Evolutionary conservation across 2,329 filamentous ascomycete species (phyloP), one percentile per base, ranked within the genome.

Genomic region (Aspergillus persii): DNA sequence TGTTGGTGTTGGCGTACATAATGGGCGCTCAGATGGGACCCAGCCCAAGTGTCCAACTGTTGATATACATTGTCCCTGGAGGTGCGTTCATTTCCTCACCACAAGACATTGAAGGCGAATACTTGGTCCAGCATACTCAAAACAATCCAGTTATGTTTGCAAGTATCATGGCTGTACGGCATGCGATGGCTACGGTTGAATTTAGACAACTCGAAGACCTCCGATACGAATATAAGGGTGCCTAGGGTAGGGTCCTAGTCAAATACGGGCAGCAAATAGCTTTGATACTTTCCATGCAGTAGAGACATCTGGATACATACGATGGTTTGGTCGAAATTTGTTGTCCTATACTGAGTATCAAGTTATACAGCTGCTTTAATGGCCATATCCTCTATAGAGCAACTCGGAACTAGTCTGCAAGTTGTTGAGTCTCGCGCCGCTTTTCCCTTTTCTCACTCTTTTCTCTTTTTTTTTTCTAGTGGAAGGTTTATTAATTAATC

Each of bases 201-300:
- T 60, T 77, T 8, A 66, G 66, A 12, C 61, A 71, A 39, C 71
- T 79, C 41, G 73, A 77, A 59, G 64, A 68, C 58, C 70, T 79
- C 50, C 73, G 71, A 44, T 79, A 79, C 61, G 71, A 71, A 33
- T 77, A 76, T 57, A 79, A 79, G 65, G 76, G 76, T 36, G 76
- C 74, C 29, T 77, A 71, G 53, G 18, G 18, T 23, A 23, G 18
- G 18, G 18, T 23, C 2, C 18, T 23, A 23, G 18, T 23, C 18
- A 23, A 23, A 23, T 23, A 23, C 18, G 18, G 18, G 18, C 18
- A 23, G 18, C 18, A 23, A 23, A 23, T 23, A 23, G 18, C 18
- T 23, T 23, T 23, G 18, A 23, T 23, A 23, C 18, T 23, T 23
- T 23, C 18, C 36, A 11, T n/a, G 7, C 36, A n/a, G 12, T n/a